Base-by-base conservation (phyloP, 116 monocot species). In the Papilionanthe hybrid region DNA sequence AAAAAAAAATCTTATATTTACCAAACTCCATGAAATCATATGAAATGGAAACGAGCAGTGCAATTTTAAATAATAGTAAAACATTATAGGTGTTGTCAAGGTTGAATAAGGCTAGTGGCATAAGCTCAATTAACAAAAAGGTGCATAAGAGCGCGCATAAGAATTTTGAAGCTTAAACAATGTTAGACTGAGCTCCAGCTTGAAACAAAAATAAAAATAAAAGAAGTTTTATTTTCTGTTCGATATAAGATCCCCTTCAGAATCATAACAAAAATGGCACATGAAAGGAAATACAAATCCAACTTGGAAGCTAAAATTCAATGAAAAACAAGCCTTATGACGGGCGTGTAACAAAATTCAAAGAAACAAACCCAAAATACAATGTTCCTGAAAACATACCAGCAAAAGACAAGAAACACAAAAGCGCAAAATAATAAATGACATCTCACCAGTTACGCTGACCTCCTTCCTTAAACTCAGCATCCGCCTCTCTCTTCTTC, bases 391-490 rank as follows among this genome's bases (percentile, higher is more conserved):
- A 20, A n/a, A 60, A 22, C 23, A 23, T 15, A 32, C 53, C 17
- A 60, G 20, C 23, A 5, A 23, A 63, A 5, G 22, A 63, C 23
- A 63, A 22, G 23, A 63, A 0, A 2, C 69, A 15, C 12, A 69
- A 69, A 69, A 11, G 5, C 32, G 15, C 69, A 32, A 69, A 69
- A 32, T 69, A 69, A 69, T 32, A 69, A 44, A 73, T 8, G n/a
- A 1, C 75, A 28, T 9, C 82, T 81, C 22, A 92, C 92, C 92
- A 92, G 72, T 92, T 89, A 23, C 92, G 75, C 68, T 89, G 89
- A 6, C 92, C 92, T 32, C 92, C 92, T 72, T 92, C 86, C 76
- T 92, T 92, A 82, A 92, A 92, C 30, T 92, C 89, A 42, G 69
- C 82, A 12, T 92, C 89, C 5, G 87, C 76, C 5, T 20, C 72